These are phyloP conservation scores for Candida parachauliodes DNA, from an alignment of 805 yeast genomes.

Conservation along the genomic window DNA sequence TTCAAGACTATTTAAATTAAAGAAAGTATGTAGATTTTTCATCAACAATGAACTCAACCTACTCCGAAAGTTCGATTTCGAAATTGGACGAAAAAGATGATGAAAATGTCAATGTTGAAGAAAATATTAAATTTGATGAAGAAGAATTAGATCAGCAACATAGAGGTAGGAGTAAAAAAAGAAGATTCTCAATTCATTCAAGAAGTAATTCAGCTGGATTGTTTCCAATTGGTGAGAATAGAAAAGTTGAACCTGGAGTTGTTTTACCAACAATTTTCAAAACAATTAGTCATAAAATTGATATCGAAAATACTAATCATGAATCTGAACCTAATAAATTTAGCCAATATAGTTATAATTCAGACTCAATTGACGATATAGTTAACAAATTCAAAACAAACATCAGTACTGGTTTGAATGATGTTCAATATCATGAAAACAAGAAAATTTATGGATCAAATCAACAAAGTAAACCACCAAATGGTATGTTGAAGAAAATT, in stretches of 20 bases:
- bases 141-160: constrained; percentile 4
- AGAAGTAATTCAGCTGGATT: constrained; percentile 3
- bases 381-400: constrained; percentile 15
- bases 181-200: constrained; percentile 11
- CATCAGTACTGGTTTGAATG: constrained; percentile 16
- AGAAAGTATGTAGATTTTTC: neutral
- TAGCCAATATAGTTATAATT: constrained; percentile 27
- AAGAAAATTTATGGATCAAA: constrained; percentile 30
- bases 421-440: constrained; percentile 11
- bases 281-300: constrained; percentile 35
- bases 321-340: constrained; percentile 17
- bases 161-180: constrained; percentile 9
- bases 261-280: constrained; percentile 36
- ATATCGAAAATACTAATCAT: constrained; percentile 15
- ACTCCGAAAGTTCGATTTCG: constrained; percentile 4
- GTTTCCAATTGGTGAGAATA: constrained; percentile 6
- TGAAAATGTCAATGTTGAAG: too few relatives aligned
- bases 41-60: constrained; percentile 5
- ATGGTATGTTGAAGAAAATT: constrained; percentile 27
- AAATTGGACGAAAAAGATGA: constrained; percentile 4
- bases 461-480: constrained; percentile 32
- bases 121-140: constrained; percentile 9
- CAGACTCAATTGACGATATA: constrained; percentile 20
- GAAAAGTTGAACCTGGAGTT: constrained; percentile 17
- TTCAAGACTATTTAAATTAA: neutral